Conservation (phyloP, 805 yeast species). For the Saccharomyces jurei region DNA sequence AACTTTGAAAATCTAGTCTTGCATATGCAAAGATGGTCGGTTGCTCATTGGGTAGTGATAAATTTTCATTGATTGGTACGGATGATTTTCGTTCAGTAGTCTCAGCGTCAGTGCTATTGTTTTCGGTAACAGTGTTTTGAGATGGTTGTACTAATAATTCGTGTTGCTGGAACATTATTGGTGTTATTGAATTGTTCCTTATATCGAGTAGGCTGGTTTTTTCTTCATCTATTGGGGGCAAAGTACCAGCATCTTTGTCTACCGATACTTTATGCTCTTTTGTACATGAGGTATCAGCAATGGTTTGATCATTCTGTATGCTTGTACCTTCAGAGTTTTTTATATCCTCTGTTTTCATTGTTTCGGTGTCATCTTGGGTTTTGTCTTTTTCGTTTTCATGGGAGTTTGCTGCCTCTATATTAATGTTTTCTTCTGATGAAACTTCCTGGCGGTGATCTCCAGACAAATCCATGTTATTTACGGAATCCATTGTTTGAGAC, state of each 20-base stretch:
- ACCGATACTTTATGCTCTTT: background rate
- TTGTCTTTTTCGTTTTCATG: conserved; percentile 7
- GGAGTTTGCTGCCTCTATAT: background rate
- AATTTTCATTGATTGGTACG: background rate
- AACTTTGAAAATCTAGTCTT: conserved; percentile 80
- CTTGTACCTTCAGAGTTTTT: background rate
- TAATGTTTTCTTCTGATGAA: background rate
- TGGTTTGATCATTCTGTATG: background rate
- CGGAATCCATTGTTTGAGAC: background rate
- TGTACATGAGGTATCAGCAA: background rate
- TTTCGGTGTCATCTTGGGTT: background rate
- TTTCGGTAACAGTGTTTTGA: background rate
- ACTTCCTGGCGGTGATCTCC: background rate
- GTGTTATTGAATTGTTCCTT: conserved; percentile 24
- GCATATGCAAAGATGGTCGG: conserved; percentile 48
- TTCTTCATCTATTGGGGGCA: conserved; percentile 20
- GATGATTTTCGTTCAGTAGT: background rate
- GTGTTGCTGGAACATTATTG: conserved; percentile 22
- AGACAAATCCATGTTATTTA: conserved; percentile 9
- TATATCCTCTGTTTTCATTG: background rate
- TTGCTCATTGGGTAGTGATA: conserved; percentile 20
- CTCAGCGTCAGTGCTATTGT: background rate
- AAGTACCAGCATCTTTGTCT: conserved; percentile 14
- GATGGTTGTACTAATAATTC: conserved; percentile 6
- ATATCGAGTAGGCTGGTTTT: conserved; percentile 11